A percentile compares a stretch with the other conserved stretches of the same genome.
Conservation (phyloP, 2,329 filamentous ascomycete genomes). For the Talaromyces sp. region DNA sequence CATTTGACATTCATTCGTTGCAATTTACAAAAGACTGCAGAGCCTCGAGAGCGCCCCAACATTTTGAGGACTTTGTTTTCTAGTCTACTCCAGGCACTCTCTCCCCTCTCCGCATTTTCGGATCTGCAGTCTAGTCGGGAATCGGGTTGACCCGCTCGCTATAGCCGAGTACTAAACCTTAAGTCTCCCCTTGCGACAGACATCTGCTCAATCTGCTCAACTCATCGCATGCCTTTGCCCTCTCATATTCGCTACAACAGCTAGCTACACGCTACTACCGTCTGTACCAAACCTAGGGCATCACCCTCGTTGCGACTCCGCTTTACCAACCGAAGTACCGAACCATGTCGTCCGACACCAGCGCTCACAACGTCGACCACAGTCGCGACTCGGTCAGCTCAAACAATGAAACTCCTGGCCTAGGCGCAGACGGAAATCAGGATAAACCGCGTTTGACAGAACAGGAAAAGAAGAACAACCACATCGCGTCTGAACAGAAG, state of each 20-base stretch:
- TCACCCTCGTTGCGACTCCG: neutral
- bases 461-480: slow-evolving; percentile 70
- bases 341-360: slow-evolving; percentile 19
- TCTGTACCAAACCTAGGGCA: neutral
- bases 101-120: slow-evolving; percentile 2
- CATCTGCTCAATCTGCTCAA: neutral
- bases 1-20: neutral
- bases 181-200: neutral
- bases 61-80: neutral
- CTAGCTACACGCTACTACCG: no score
- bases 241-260: neutral
- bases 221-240: neutral
- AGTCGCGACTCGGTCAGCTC: slow-evolving; percentile 19
- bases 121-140: slow-evolving; percentile 3
- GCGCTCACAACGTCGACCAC: slow-evolving; percentile 16
- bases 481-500: slow-evolving; percentile 66
- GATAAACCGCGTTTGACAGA: slow-evolving; percentile 67
- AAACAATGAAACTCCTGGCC: slow-evolving; percentile 24
- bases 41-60: neutral
- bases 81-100: neutral
- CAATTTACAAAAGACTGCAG: neutral
- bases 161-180: slow-evolving; percentile 1
- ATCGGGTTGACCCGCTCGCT: neutral
- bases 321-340: neutral
- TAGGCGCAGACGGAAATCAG: slow-evolving; percentile 29